A percentile compares a stretch with the other conserved stretches of the same genome.
These are phyloP conservation scores for Exophiala dermatitidis DNA, from an alignment of 2,329 filamentous ascomycete species.

Conservation along the genomic window DNA sequence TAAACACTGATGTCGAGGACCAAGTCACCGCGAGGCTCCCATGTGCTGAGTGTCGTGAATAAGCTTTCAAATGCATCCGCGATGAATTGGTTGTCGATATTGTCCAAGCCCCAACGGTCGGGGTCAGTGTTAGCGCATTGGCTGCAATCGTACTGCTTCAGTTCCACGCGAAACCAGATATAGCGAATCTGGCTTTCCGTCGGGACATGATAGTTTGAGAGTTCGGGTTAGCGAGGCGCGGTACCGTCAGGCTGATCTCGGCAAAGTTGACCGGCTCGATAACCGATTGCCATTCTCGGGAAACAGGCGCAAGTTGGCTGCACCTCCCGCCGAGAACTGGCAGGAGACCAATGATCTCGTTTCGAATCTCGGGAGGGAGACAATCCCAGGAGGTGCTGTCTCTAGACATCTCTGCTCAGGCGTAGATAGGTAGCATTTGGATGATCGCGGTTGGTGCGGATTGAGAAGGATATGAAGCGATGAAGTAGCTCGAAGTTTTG, in stretches of 20 bases:
- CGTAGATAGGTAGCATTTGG: neutral
- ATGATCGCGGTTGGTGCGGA: neutral
- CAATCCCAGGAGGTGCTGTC: neutral
- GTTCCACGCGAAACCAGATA: constrained; percentile 8
- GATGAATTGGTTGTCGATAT: constrained; percentile 5
- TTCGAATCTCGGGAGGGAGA: constrained; percentile 1
- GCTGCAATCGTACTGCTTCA: constrained; percentile 6
- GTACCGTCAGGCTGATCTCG: constrained; percentile 5
- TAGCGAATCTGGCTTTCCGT: constrained; percentile 2
- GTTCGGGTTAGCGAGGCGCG: constrained; percentile 5
- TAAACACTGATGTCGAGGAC: constrained; percentile 31
- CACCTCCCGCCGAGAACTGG: neutral
- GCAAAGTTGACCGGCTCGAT: constrained; percentile 6
- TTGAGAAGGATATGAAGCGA: too few species aligned
- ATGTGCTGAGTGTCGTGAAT: constrained; percentile 30
- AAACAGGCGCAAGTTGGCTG: constrained; percentile 4
- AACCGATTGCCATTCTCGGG: constrained; percentile 8
- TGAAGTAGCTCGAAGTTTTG: too few species aligned
- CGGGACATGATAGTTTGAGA: constrained; percentile 1
- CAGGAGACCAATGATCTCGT: constrained; percentile 1
- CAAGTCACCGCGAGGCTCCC: constrained; percentile 27
- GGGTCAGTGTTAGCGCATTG: neutral
- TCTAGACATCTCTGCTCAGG: neutral
- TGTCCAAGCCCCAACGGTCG: neutral
- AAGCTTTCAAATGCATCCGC: constrained; percentile 28